These are phyloP conservation scores for Leptoxyphium fumago DNA, from an alignment of 2,329 filamentous ascomycete genomes.

Conservation along the genomic window DNA sequence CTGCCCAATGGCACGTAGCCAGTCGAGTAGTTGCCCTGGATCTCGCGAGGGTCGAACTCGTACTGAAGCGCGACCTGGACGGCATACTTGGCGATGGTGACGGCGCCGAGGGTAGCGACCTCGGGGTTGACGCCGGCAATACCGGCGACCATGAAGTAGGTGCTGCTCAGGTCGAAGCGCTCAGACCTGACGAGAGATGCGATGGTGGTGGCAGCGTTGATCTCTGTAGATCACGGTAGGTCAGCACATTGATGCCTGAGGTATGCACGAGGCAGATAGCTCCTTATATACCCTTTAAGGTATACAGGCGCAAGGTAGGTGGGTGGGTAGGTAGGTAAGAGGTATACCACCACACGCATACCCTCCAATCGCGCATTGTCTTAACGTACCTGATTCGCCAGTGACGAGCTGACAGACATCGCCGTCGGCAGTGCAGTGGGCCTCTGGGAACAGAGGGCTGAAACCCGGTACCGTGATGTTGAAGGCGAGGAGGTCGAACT, in stretches of 20 bases:
- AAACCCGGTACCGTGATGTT: slow-evolving; percentile 22
- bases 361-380: too few relatives aligned
- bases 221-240: slow-evolving; percentile 31
- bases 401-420: slow-evolving; percentile 54
- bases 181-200: slow-evolving; percentile 47
- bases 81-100: slow-evolving; percentile 54
- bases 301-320: too few relatives aligned
- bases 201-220: slow-evolving; percentile 58
- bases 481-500: slow-evolving; percentile 20
- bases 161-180: slow-evolving; percentile 47
- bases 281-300: too few relatives aligned
- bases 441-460: slow-evolving; percentile 20
- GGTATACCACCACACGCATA: too few relatives aligned
- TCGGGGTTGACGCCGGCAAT: slow-evolving; percentile 64
- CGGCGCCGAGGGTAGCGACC: slow-evolving; percentile 48
- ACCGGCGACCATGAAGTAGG: slow-evolving; percentile 58
- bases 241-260: background rate
- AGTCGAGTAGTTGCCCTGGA: slow-evolving; percentile 48
- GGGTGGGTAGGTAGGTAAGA: too few relatives aligned
- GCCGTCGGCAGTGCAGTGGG: slow-evolving; percentile 47
- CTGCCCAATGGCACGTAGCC: slow-evolving; percentile 55
- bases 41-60: slow-evolving; percentile 56
- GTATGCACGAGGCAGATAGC: too few relatives aligned
- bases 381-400: slow-evolving; percentile 36
- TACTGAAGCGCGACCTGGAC: slow-evolving; percentile 65